Evolutionary conservation across 2,329 filamentous ascomycete species (phyloP).

Genomic region (Nemania bipapillata): DNA sequence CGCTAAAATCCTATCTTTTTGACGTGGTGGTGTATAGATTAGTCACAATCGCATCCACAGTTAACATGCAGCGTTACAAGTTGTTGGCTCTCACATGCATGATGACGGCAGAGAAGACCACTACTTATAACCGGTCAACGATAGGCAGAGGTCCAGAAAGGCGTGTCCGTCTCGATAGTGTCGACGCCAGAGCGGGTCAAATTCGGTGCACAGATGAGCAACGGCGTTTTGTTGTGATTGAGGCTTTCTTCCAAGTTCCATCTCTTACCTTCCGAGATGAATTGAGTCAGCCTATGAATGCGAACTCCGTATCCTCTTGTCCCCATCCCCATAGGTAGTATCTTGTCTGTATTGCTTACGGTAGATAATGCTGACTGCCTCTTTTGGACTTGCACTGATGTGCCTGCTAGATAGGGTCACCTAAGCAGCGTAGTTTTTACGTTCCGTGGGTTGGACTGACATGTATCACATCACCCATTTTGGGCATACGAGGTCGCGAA

Average conservation of each 20-base stretch:
- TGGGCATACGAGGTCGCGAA: no score
- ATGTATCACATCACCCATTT: no score
- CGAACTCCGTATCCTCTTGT: not conserved
- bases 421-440: not conserved
- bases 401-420: slow-evolving; percentile 2
- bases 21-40: not conserved
- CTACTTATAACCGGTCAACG: not conserved
- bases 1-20: not conserved
- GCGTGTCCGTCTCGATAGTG: not conserved
- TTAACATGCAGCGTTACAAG: slow-evolving; percentile 12
- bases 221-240: not conserved
- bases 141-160: no score
- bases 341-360: not conserved
- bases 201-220: not conserved
- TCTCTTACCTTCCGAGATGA: not conserved
- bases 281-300: not conserved
- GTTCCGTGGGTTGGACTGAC: not conserved
- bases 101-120: slow-evolving; percentile 1
- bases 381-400: not conserved
- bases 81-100: slow-evolving; percentile 21
- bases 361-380: slow-evolving; percentile 17
- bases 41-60: not conserved
- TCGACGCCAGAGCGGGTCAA: slow-evolving; percentile 13
- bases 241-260: no score
- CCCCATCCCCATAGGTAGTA: not conserved